Conservation (phyloP, 1,139 yeast genomes). For the Candida smagusa region DNA sequence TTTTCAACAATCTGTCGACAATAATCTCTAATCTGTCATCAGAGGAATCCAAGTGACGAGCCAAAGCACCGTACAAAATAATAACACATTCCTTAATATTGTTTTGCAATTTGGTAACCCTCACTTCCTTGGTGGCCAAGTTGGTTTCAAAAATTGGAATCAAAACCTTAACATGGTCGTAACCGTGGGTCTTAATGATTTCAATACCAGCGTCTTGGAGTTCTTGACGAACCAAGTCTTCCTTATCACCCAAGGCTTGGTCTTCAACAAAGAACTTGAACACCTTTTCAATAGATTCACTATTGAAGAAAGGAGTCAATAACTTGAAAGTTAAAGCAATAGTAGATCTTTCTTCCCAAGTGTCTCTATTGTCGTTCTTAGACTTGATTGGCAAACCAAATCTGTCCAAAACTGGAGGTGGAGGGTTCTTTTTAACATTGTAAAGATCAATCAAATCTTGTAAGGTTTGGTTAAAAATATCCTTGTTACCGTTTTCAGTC, state of each 20-base stretch:
- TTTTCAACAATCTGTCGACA: slow-evolving; percentile 64
- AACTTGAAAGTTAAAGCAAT: slow-evolving; percentile 66
- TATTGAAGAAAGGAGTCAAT: slow-evolving; percentile 48
- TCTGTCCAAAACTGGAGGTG: slow-evolving; percentile 70
- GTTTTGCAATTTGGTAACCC: slow-evolving; percentile 48
- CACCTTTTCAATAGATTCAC: slow-evolving; percentile 42
- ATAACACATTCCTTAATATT: slow-evolving; percentile 76
- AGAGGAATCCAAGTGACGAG: slow-evolving; percentile 65
- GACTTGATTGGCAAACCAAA: slow-evolving; percentile 75
- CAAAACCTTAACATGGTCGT: slow-evolving; percentile 59
- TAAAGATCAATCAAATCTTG: slow-evolving; percentile 52
- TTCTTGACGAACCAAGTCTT: slow-evolving; percentile 71
- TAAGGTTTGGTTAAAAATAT: slow-evolving; percentile 35
- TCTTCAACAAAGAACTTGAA: slow-evolving; percentile 59
- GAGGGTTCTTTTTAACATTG: slow-evolving; percentile 63
- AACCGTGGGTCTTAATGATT: slow-evolving; percentile 64
- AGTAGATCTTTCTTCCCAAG: slow-evolving; percentile 85
- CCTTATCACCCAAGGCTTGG: slow-evolving; percentile 71
- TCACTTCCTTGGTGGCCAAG: slow-evolving; percentile 42
- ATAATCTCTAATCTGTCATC: slow-evolving; percentile 67
- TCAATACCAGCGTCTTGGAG: slow-evolving; percentile 87
- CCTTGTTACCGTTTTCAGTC: slow-evolving; percentile 17
- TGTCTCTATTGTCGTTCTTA: slow-evolving; percentile 59
- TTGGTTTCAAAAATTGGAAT: slow-evolving; percentile 74
- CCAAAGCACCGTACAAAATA: slow-evolving; percentile 83